These are phyloP conservation scores for Pichia sporocuriosa DNA, from an alignment of 805 yeast genomes.

Conservation along the genomic window DNA sequence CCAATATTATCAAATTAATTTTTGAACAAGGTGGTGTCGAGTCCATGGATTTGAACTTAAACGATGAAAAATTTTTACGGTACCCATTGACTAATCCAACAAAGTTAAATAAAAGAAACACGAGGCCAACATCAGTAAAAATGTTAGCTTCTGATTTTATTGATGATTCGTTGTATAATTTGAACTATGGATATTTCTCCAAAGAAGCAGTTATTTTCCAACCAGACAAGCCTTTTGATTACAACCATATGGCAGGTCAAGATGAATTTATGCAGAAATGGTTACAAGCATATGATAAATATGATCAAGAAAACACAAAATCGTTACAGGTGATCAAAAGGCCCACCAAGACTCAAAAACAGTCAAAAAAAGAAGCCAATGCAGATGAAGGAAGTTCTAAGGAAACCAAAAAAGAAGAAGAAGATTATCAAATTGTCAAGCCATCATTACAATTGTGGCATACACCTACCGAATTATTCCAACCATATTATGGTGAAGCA, in stretches of 20 bases:
- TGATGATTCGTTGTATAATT: constrained; percentile 78
- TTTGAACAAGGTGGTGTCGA: constrained; percentile 33
- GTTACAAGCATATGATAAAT: constrained; percentile 53
- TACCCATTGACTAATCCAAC: constrained; percentile 37
- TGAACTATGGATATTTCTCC: constrained; percentile 75
- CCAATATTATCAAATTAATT: constrained; percentile 21
- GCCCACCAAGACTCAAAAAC: constrained; percentile 2
- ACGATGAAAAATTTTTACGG: constrained; percentile 32
- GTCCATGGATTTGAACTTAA: constrained; percentile 29
- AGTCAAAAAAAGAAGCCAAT: constrained; percentile 1
- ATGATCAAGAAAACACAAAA: constrained; percentile 32
- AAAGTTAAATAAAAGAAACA: constrained; percentile 30
- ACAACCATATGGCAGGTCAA: constrained; percentile 46
- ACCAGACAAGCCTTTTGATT: constrained; percentile 58
- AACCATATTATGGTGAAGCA: constrained; percentile 81
- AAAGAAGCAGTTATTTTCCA: constrained; percentile 73
- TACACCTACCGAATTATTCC: constrained; percentile 81
- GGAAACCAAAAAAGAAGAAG: not conserved
- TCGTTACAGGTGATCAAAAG: constrained; percentile 16
- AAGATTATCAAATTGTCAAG: constrained; percentile 17
- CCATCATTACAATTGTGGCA: constrained; percentile 73
- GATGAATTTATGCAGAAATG: constrained; percentile 68
- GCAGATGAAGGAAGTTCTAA: not conserved
- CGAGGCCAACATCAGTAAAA: constrained; percentile 55
- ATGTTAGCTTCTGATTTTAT: constrained; percentile 78